These are phyloP conservation scores for Aquilaria sinensis DNA, from an alignment of 345 rosid genomes.

Conservation along the genomic window DNA sequence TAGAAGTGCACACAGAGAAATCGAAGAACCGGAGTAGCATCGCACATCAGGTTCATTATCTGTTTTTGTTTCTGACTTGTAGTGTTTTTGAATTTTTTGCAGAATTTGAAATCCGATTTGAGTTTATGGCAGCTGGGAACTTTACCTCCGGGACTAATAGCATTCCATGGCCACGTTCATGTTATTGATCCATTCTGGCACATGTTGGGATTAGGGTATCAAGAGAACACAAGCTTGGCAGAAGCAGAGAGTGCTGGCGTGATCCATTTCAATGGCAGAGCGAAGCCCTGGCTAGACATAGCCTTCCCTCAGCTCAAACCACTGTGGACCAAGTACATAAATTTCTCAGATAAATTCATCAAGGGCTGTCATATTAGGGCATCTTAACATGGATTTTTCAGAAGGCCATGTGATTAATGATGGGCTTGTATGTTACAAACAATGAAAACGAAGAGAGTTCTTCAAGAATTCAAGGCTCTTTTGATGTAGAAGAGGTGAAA, in stretches of 20 bases:
- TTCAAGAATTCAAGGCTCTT: constrained; percentile 21
- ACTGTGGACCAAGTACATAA: constrained; percentile 74
- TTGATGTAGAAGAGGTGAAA: constrained; percentile 12
- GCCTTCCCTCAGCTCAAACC: constrained; percentile 82
- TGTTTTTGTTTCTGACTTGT: too few relatives aligned
- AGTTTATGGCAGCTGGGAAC: constrained; percentile 99
- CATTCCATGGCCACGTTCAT: constrained; percentile 88
- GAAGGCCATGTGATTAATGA: constrained; percentile 7
- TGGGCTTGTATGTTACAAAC: constrained; percentile 21
- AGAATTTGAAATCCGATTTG: constrained; percentile 91
- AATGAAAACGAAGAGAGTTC: constrained; percentile 23
- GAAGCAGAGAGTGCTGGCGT: constrained; percentile 80
- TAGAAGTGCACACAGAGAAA: too few relatives aligned
- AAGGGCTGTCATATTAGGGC: constrained; percentile 72
- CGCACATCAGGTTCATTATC: too few relatives aligned
- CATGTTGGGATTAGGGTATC: constrained; percentile 95
- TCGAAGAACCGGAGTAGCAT: too few relatives aligned
- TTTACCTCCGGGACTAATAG: constrained; percentile 85
- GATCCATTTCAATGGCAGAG: constrained; percentile 92
- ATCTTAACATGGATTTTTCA: constrained; percentile 29
- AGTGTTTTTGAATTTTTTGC: constrained; percentile 18
- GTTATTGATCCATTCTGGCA: constrained; percentile 95
- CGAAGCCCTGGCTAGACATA: constrained; percentile 98
- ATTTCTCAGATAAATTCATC: constrained; percentile 87
- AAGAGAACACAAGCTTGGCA: constrained; percentile 57